Evolutionary conservation across 1,139 yeast genomes (phyloP), one percentile per base, ranked within the genome.

Genomic region (Barnettozyma hawaiiensis): DNA sequence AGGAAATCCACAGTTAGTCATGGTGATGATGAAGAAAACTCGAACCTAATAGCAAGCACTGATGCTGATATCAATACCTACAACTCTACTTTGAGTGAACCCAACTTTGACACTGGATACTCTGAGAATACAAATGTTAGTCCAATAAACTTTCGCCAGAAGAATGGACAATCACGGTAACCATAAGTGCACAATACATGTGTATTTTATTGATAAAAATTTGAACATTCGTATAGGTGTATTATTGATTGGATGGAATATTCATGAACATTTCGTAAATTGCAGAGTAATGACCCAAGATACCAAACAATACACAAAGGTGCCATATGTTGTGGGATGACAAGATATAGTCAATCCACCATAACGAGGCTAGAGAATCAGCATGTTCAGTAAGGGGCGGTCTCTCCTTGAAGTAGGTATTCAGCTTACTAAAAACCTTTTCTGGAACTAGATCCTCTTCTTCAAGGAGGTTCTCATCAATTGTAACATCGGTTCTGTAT

Each of bases 271-370:
- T 81, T 47, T 76, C 80, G 50, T 86, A 68, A 23, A 87, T 69
- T 21, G 94, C 89, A 43, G 69, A 67, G 62, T 90, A 92, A 63
- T 90, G 97, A 31, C 94, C 95, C 46, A 85, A 65, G 20, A 89
- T 78, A 2, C 98, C 98, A 31, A 85, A 73, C 31, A 92, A 76
- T 34, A 92, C 98, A 59, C 85, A 86, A 15, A 87, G 62, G 64
- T 92, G 98, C 98, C 98, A 92, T 28, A 92, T 67, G 57, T 87
- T 89, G 63, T 92, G 98, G 40, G 96, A 86, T 29, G 79, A 74
- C 47, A 81, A 70, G 23, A 73, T 63, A 60, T 83, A 84, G 55
- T 84, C 94, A 9, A 81, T 82, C 92, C 96, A 89, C 94, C 83
- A 92, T 57, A 80, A 71, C 24, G 85, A 83, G 55, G 69, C 66